Evolutionary conservation across 1,284 basidiomycete genomes (phyloP), one percentile per base, ranked within the genome.

Genomic region (Cutaneotrichosporon cutaneum): DNA sequence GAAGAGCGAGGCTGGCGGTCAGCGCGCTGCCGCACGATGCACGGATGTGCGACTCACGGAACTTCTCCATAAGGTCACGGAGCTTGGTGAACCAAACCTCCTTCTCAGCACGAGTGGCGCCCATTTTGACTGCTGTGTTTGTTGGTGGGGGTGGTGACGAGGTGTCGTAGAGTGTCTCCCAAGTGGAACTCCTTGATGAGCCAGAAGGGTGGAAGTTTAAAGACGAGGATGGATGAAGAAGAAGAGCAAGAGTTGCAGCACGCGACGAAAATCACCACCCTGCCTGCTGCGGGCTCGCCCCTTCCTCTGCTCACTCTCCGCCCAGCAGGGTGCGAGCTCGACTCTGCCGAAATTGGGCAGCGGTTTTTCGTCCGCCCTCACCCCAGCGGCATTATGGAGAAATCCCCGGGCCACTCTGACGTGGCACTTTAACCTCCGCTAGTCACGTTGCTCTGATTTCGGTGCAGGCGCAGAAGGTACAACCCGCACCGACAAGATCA

Each of bases 11-110:
- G 92, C 92, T 95, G 72, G 21, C 32, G 50, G 47, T 66, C 33
- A 52, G 57, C n/a, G 27, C 26, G 14, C 42, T 18, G 22, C 32
- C 18, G 39, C 4, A 4, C 22, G 16, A 26, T 24, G 30, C 24
- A 27, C 52, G 52, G 8, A 2, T 18, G 0, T 16, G 2, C 24
- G n/a, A 86, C 90, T 77, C 71, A 94, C 92, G 85, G 82, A 91
- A 96, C 81, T 90, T 88, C 81, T 87, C 85, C 74, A 99, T 85
- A 72, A 97, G 89, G 79, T 92, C 90, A 85, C 89, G 91, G 82
- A 99, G 88, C 85, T 95, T 96, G 71, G 82, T 82, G 82, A 99
- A 98, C 87, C 98, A 99, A 48, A 87, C 71, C 75, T 90, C 90
- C 85, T 98, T 98, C 77, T 93, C 89, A 79, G 88, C 86, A 71